Percentiles rank a stretch among this genome's conserved stretches.
Conservation (phyloP, 2,329 filamentous ascomycete species). For the Neoarthrinium moseri region DNA sequence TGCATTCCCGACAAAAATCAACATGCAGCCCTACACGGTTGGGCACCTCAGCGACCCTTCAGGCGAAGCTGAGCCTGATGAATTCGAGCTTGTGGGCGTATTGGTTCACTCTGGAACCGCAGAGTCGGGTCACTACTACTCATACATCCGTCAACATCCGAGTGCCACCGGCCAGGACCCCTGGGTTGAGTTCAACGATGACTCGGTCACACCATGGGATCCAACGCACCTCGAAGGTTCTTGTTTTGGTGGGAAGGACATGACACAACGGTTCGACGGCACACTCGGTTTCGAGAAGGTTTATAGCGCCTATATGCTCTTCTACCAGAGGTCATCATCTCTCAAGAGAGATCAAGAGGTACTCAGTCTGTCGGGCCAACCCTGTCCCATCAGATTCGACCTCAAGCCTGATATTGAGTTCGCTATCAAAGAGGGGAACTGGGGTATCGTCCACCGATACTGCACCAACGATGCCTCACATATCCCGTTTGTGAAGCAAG, state of each 20-base stretch:
- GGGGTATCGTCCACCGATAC: conserved; percentile 70
- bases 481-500: conserved; percentile 61
- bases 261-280: conserved; percentile 45
- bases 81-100: conserved; percentile 92
- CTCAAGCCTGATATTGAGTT: conserved; percentile 46
- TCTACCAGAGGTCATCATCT: conserved; percentile 80
- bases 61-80: conserved; percentile 59
- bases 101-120: conserved; percentile 91
- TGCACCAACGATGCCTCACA: conserved; percentile 77
- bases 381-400: conserved; percentile 42
- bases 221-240: conserved; percentile 68
- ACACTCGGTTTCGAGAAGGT: conserved; percentile 61
- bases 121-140: conserved; percentile 96
- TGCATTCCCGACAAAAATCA: conserved; percentile 77
- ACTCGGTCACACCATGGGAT: conserved; percentile 76
- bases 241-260: conserved; percentile 76
- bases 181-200: conserved; percentile 96
- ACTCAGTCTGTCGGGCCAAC: conserved; percentile 34
- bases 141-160: conserved; percentile 82
- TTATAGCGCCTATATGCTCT: conserved; percentile 95
- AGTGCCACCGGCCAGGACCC: conserved; percentile 42
- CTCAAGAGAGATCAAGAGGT: conserved; percentile 53
- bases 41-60: conserved; percentile 70
- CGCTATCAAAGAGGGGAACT: conserved; percentile 72
- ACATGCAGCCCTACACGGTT: conserved; percentile 90